phyloP scores from a whole-genome alignment of 2,329 filamentous ascomycete genomes.

The Aspergillus luchuensis region DNA sequence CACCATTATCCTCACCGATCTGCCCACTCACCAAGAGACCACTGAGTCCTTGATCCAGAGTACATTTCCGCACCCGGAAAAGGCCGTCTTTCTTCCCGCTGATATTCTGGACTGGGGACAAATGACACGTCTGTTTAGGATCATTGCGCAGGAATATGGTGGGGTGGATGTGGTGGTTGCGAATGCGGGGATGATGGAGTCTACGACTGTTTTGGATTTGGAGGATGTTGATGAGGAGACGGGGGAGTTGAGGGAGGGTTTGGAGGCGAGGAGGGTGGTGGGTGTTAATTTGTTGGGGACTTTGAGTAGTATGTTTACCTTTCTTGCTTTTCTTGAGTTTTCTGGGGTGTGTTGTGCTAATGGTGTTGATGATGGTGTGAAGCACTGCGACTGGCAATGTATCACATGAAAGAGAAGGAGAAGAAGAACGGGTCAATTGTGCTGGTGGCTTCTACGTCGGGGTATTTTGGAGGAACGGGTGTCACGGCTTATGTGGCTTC shows the following conservation, averaged over 20 bases:
- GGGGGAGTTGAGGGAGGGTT: slow-evolving; percentile 22
- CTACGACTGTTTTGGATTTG: slow-evolving; percentile 26
- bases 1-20: slow-evolving; percentile 44
- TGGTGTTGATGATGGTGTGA: not conserved
- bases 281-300: slow-evolving; percentile 51
- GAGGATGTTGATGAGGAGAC: slow-evolving; percentile 24
- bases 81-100: slow-evolving; percentile 36
- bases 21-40: slow-evolving; percentile 3
- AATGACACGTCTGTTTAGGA: slow-evolving; percentile 39
- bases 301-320: slow-evolving; percentile 42
- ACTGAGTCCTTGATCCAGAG: slow-evolving; percentile 8
- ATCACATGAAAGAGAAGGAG: slow-evolving; percentile 26
- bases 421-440: slow-evolving; percentile 40
- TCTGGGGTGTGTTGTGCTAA: not conserved
- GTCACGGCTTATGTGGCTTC: slow-evolving; percentile 48
- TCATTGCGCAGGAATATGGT: slow-evolving; percentile 36
- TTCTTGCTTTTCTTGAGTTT: slow-evolving; percentile 6
- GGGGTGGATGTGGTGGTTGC: slow-evolving; percentile 45
- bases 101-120: slow-evolving; percentile 42
- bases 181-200: slow-evolving; percentile 47
- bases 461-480: slow-evolving; percentile 48
- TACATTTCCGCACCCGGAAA: slow-evolving; percentile 11
- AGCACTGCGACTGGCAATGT: slow-evolving; percentile 37
- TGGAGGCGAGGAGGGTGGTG: slow-evolving; percentile 33
- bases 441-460: slow-evolving; percentile 46